These are phyloP conservation scores for Colletotrichum endophyticum DNA, from an alignment of 2,329 filamentous ascomycete genomes.

Conservation along the genomic window DNA sequence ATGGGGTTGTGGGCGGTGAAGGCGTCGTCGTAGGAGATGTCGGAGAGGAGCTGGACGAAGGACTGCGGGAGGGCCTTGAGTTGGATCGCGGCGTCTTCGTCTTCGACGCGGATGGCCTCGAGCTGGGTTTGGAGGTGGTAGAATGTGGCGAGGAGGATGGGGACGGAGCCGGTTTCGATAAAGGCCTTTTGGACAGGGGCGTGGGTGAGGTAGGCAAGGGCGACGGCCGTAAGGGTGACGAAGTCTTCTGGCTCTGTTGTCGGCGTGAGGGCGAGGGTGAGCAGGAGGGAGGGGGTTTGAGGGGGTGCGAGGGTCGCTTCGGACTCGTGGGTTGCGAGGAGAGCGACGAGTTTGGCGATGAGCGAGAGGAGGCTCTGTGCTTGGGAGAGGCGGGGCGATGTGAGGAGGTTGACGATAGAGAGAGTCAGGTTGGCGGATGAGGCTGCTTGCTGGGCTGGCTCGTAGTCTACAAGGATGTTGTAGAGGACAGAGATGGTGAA, in stretches of 20 bases:
- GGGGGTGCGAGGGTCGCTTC: conserved; percentile 50
- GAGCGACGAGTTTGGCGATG: conserved; percentile 60
- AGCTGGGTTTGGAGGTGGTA: conserved; percentile 51
- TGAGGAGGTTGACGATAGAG: conserved; percentile 54
- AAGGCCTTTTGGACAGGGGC: conserved; percentile 55
- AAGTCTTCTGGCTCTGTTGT: conserved; percentile 60
- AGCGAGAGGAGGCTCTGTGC: conserved; percentile 52
- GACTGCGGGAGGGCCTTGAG: conserved; percentile 54
- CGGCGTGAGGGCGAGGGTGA: conserved; percentile 51
- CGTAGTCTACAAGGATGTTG: conserved; percentile 68
- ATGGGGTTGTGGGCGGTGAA: conserved; percentile 50
- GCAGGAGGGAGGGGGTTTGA: conserved; percentile 51
- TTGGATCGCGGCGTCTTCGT: conserved; percentile 47
- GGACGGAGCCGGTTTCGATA: conserved; percentile 41
- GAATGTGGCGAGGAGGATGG: conserved; percentile 53
- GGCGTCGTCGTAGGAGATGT: conserved; percentile 54
- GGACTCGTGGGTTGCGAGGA: conserved; percentile 57
- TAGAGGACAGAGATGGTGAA: conserved; percentile 65
- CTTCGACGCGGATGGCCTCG: conserved; percentile 41
- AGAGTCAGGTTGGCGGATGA: conserved; percentile 56
- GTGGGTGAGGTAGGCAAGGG: conserved; percentile 60
- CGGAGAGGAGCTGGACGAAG: conserved; percentile 57
- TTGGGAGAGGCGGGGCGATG: conserved; percentile 45
- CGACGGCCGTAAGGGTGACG: conserved; percentile 53
- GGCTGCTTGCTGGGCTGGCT: conserved; percentile 60